Percentiles rank a stretch among this genome's conserved stretches.
Evolutionary conservation across 1,139 yeast species (phyloP).

Genomic region (Lipomyces yarrowii): DNA sequence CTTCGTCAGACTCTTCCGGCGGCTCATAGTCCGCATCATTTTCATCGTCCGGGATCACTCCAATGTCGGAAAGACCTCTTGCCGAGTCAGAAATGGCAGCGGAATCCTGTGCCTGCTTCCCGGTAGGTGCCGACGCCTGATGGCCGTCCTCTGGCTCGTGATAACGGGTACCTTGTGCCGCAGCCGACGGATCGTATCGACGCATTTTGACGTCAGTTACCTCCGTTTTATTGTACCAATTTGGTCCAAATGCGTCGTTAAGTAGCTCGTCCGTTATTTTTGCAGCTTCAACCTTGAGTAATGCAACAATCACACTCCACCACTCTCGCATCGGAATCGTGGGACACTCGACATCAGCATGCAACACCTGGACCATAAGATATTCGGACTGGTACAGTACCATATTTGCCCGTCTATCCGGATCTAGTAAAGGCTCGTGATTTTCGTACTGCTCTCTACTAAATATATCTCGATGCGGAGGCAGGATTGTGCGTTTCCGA

Average conservation of each 20-base stretch:
- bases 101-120: not conserved
- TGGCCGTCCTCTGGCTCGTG: not conserved
- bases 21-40: not conserved
- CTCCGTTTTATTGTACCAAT: constrained; percentile 1
- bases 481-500: not conserved
- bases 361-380: not conserved
- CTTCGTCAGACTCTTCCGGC: constrained; percentile 2
- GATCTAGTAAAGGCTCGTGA: not conserved
- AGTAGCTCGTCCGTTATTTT: constrained; percentile 1
- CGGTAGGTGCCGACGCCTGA: not conserved
- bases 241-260: constrained; percentile 7
- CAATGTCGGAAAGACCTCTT: not conserved
- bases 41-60: constrained; percentile 7
- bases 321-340: not conserved
- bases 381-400: not conserved
- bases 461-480: constrained; percentile 9
- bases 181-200: not conserved
- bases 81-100: not conserved
- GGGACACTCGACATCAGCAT: not conserved
- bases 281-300: constrained; percentile 12
- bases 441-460: constrained; percentile 1
- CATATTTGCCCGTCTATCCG: not conserved
- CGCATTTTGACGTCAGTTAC: not conserved
- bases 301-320: constrained; percentile 10
- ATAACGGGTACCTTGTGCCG: not conserved